Base-by-base conservation (phyloP, 768 basidiomycete genomes). In the Rhodosporidiobolus sp. region DNA sequence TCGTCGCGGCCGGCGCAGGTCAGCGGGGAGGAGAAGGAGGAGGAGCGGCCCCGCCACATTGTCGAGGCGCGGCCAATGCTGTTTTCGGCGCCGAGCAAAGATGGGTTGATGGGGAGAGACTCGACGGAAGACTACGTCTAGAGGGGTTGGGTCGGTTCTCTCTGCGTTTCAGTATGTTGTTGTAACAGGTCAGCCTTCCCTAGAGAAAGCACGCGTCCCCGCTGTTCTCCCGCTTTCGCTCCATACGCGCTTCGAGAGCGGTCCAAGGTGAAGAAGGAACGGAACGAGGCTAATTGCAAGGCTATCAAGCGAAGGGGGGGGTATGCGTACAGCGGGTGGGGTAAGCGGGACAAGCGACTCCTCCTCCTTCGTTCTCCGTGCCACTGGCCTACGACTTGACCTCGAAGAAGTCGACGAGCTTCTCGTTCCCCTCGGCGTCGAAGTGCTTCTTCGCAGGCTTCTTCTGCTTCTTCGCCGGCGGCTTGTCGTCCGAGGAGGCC, bases 341-440 rank as follows among this genome's bases (percentile, higher is more conserved):
- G 28, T 56, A 56, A 34, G 35, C 24, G 55, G 38, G 43, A 38
- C 38, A 58, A 48, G 14, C 26, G 43, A 30, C 10, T 35, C 35
- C 32, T 53, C 54, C 54, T 11, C 52, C n/a, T 57, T 24, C 30
- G n/a, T 14, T 52, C 10, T 9, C 34, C 38, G 38, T 43, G 8
- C 17, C 52, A 4, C 50, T 7, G 4, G 24, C 19, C 34, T 19
- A 48, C 3, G 30, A 26, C 17, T 20, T 48, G 34, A 59, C 57
- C 26, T 32, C 2, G 57, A 66, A 59, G 34, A 59, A 66, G 28
- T 66, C 56, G 7, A 45, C 19, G 34, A 48, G 53, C 43, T 45
- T 52, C 50, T 63, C 24, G 49, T 30, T 26, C n/a, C 19, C 4
- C 26, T 48, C 38, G 4, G 7, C 54, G 38, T 43, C 38, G 38